Evolutionary conservation across 2,329 filamentous ascomycete genomes (phyloP).

Genomic region (Trichophyton mentagrophytes): DNA sequence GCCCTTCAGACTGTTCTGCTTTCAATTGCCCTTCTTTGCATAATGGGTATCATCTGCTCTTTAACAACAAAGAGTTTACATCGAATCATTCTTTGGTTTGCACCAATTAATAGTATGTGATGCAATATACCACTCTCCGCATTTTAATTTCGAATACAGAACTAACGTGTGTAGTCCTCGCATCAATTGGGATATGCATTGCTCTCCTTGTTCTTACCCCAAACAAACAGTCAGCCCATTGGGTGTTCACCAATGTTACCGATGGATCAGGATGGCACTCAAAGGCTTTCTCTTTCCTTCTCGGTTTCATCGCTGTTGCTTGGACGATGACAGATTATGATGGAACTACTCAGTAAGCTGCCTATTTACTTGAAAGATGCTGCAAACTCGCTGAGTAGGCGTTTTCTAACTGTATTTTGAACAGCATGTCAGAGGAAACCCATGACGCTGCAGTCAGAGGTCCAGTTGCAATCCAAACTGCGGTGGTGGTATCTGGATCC

Average conservation of each 20-base stretch:
- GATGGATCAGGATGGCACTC: constrained; percentile 52
- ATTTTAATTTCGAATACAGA: background rate
- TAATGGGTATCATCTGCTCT: constrained; percentile 50
- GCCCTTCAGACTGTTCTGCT: constrained; percentile 47
- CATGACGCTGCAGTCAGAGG: constrained; percentile 50
- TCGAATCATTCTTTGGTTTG: constrained; percentile 51
- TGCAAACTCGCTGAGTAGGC: no score
- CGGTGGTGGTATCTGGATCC: constrained; percentile 47
- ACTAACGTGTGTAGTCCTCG: constrained; percentile 34
- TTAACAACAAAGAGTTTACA: constrained; percentile 49
- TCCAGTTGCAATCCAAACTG: constrained; percentile 46
- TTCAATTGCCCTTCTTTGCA: constrained; percentile 42
- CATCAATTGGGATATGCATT: constrained; percentile 48
- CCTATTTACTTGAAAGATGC: background rate
- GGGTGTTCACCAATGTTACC: constrained; percentile 49
- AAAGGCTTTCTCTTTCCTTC: constrained; percentile 48
- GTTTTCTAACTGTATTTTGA: background rate
- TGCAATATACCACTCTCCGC: background rate
- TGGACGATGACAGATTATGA: constrained; percentile 58
- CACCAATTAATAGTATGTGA: constrained; percentile 48
- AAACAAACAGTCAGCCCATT: constrained; percentile 45
- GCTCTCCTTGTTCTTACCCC: constrained; percentile 46
- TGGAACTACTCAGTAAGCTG: constrained; percentile 49
- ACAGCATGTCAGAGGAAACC: constrained; percentile 53
- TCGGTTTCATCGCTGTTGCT: constrained; percentile 38